A percentile compares a stretch with the other conserved stretches of the same genome.
Conservation (phyloP, 805 yeast genomes). For the Saccharomycopsis fodiens region DNA sequence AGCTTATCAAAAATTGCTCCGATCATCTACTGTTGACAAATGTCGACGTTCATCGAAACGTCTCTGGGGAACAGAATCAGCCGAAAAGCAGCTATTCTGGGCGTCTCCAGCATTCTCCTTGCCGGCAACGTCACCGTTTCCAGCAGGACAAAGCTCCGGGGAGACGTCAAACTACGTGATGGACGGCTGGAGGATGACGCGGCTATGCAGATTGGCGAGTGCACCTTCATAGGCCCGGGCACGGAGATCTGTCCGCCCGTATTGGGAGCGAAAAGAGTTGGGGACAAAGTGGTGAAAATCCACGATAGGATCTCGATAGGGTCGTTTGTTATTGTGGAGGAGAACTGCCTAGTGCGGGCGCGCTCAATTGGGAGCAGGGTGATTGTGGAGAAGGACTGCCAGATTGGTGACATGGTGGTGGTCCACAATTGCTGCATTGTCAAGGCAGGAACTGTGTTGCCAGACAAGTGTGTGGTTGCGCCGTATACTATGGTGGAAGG, state of each 20-base stretch:
- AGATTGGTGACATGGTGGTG: constrained; percentile 29
- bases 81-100: constrained; percentile 30
- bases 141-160: constrained; percentile 27
- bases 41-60: constrained; percentile 32
- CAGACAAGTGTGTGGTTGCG: constrained; percentile 38
- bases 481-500: constrained; percentile 36
- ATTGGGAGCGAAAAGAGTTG: constrained; percentile 7
- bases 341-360: constrained; percentile 27
- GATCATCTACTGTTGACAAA: too few relatives aligned
- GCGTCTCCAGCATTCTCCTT: constrained; percentile 34
- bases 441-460: constrained; percentile 32
- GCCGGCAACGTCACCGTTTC: constrained; percentile 36
- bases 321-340: constrained; percentile 35
- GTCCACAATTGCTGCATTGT: constrained; percentile 43
- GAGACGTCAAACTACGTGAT: constrained; percentile 25
- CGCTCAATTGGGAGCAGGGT: constrained; percentile 40
- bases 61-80: constrained; percentile 39
- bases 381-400: constrained; percentile 34
- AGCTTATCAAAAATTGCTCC: too few relatives aligned
- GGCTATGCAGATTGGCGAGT: constrained; percentile 35
- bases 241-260: constrained; percentile 28
- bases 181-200: constrained; percentile 20
- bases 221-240: constrained; percentile 29
- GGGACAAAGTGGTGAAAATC: constrained; percentile 1
- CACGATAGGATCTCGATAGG: constrained; percentile 33